A percentile compares a stretch with the other conserved stretches of the same genome.
Conservation (phyloP, 768 basidiomycete genomes). For the Mycena venus region DNA sequence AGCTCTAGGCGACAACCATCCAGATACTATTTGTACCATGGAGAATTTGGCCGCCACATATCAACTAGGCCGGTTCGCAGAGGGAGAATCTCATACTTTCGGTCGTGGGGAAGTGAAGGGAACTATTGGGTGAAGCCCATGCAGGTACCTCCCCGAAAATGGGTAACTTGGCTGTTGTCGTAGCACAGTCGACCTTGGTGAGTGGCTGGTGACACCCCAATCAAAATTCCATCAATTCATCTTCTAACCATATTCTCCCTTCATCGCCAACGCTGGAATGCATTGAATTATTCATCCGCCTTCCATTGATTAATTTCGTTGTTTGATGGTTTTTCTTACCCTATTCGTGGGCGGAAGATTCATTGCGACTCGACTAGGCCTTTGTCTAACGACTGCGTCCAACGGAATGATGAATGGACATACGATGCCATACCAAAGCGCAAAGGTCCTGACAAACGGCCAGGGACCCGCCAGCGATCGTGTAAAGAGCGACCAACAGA, state of each 20-base stretch:
- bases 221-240: constrained; percentile 46
- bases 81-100: too few species aligned
- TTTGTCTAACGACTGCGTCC: constrained; percentile 84
- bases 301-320: constrained; percentile 35
- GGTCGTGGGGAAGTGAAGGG: too few species aligned
- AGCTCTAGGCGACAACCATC: too few species aligned
- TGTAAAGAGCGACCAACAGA: constrained; percentile 85
- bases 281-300: constrained; percentile 48
- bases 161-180: constrained; percentile 81
- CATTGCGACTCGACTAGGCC: constrained; percentile 89
- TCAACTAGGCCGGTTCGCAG: too few species aligned
- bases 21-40: too few species aligned
- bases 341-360: constrained; percentile 87
- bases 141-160: too few species aligned
- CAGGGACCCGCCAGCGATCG: constrained; percentile 85
- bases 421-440: constrained; percentile 87
- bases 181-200: constrained; percentile 90
- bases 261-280: constrained; percentile 38
- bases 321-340: constrained; percentile 28
- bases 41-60: too few species aligned
- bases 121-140: too few species aligned
- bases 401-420: constrained; percentile 81
- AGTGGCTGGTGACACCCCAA: constrained; percentile 52
- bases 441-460: constrained; percentile 88
- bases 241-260: constrained; percentile 33